phyloP scores from a whole-genome alignment of 164 flowering plant genomes.

The Vitis rotundifolia region DNA sequence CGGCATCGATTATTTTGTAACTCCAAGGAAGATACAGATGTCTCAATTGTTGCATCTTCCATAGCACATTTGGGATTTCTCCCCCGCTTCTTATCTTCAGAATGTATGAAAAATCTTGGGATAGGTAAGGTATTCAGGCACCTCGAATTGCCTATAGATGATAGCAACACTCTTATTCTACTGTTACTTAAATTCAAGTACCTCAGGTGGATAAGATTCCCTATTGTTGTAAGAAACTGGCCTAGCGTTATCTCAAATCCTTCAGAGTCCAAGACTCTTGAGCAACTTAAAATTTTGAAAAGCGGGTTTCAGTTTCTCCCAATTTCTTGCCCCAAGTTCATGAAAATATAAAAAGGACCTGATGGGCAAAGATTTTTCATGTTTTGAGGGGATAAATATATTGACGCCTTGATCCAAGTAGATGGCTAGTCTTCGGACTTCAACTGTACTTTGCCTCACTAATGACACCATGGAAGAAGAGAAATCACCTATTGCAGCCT shows the following conservation, averaged over 20 bases:
- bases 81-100: too few species aligned
- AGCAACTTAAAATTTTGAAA: slow-evolving; percentile 11
- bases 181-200: slow-evolving; percentile 14
- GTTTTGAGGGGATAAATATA: too few species aligned
- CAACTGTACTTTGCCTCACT: too few species aligned
- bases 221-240: slow-evolving; percentile 4
- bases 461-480: too few species aligned
- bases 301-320: too few species aligned
- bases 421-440: slow-evolving; percentile 15
- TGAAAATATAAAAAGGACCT: too few species aligned
- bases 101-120: neutral
- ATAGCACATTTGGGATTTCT: slow-evolving; percentile 13
- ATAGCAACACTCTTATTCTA: slow-evolving; percentile 1
- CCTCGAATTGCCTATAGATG: slow-evolving; percentile 15
- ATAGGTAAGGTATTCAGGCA: slow-evolving; percentile 17
- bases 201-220: slow-evolving; percentile 25
- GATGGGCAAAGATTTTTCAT: neutral
- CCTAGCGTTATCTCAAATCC: neutral
- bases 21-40: slow-evolving; percentile 3
- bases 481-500: too few species aligned
- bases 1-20: too few species aligned
- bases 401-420: neutral
- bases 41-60: slow-evolving; percentile 20
- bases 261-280: slow-evolving; percentile 9
- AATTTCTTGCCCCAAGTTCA: too few species aligned